Evolutionary conservation across 331 rosid species (phyloP).

Genomic region (Stylosanthes scabra): DNA sequence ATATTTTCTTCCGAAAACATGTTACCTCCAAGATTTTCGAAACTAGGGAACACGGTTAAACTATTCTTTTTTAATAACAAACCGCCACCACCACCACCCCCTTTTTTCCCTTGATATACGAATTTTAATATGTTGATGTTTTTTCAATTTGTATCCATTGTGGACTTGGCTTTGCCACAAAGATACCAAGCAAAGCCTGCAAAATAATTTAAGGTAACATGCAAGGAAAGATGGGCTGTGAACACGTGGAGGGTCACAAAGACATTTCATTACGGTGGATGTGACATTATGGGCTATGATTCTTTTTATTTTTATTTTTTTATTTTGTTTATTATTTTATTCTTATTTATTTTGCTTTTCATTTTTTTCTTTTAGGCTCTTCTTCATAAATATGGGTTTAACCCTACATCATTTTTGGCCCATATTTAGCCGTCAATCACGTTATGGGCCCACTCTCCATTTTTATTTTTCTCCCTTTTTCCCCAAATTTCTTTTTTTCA

Average conservation of each 20-base stretch:
- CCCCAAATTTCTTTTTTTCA: background rate
- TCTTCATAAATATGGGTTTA: constrained; percentile 1
- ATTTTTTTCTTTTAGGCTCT: background rate
- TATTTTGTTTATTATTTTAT: background rate
- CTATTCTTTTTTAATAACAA: too few relatives aligned
- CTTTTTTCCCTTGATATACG: too few relatives aligned
- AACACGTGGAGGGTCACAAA: constrained; percentile 51
- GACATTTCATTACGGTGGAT: constrained; percentile 3
- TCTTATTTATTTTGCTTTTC: background rate
- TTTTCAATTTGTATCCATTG: background rate
- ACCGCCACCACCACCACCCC: too few relatives aligned
- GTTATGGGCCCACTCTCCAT: constrained; percentile 44
- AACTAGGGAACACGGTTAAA: too few relatives aligned
- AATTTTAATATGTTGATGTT: constrained; percentile 19
- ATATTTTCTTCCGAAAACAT: too few relatives aligned
- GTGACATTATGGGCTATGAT: constrained; percentile 6
- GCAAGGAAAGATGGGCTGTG: constrained; percentile 36
- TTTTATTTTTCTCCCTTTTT: constrained; percentile 11
- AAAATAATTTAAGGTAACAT: constrained; percentile 38
- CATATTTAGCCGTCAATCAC: constrained; percentile 57
- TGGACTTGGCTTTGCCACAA: constrained; percentile 43
- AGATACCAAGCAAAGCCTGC: constrained; percentile 42
- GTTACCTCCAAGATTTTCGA: too few relatives aligned
- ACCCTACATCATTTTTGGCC: constrained; percentile 35
- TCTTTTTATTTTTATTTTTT: constrained; percentile 19